Conservation (phyloP, 768 basidiomycete genomes). For the Russula dissimulans region DNA sequence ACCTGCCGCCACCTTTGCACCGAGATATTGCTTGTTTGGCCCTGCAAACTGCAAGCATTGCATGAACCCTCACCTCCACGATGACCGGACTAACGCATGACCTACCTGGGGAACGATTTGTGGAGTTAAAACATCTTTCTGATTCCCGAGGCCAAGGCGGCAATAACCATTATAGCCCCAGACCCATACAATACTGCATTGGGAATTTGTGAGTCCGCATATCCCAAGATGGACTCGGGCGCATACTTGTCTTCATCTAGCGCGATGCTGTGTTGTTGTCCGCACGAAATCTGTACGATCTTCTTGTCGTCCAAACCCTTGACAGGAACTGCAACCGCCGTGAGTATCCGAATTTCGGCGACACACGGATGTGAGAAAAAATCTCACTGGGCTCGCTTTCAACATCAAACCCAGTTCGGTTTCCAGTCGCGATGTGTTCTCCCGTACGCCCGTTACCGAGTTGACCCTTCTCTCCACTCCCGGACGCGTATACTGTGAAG, state of each 20-base stretch:
- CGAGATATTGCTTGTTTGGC: conserved; percentile 54
- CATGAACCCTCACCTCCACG: neutral
- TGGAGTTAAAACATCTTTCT: conserved; percentile 71
- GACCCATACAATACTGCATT: conserved; percentile 58
- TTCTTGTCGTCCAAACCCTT: conserved; percentile 68
- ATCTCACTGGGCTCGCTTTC: conserved; percentile 56
- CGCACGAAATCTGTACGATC: conserved; percentile 75
- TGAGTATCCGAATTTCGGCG: conserved; percentile 14
- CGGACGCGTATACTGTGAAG: conserved; percentile 69
- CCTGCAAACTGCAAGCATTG: conserved; percentile 55
- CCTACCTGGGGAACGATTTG: conserved; percentile 73
- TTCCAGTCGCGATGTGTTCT: conserved; percentile 81
- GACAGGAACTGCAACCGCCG: conserved; percentile 46
- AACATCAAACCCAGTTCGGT: conserved; percentile 76
- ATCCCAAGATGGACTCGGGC: neutral
- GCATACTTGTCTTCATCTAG: conserved; percentile 66
- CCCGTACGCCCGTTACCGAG: conserved; percentile 89
- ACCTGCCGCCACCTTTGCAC: conserved; percentile 59
- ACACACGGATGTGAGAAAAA: neutral
- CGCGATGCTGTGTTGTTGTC: conserved; percentile 80
- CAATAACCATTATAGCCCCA: conserved; percentile 93
- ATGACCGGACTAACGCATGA: neutral
- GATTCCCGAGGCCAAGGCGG: conserved; percentile 80
- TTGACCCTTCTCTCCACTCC: conserved; percentile 89
- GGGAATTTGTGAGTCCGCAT: neutral